Percentiles rank a stretch among this genome's conserved stretches.
These are phyloP conservation scores for Amniculicola lignicola DNA, from an alignment of 495 filamentous ascomycete genomes.

Conservation along the genomic window DNA sequence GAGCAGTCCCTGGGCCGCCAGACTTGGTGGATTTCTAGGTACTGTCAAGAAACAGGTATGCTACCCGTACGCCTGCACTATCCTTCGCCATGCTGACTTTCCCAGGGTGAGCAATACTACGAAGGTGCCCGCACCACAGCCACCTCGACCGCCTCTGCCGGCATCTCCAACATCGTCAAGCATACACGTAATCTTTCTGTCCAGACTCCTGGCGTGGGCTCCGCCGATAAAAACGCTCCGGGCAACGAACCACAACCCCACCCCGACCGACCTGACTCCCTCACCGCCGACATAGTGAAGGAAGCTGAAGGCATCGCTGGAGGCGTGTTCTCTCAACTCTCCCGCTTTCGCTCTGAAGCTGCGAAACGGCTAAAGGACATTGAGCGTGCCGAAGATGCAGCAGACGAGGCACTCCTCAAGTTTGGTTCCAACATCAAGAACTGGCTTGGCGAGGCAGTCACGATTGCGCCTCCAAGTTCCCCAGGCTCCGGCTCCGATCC, in stretches of 20 bases:
- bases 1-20: conserved; percentile 82
- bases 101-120: conserved; percentile 78
- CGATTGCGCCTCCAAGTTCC: conserved; percentile 67
- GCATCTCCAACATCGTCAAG: conserved; percentile 49
- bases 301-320: conserved; percentile 73
- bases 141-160: conserved; percentile 76
- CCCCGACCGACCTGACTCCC: conserved; percentile 47
- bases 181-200: conserved; percentile 33
- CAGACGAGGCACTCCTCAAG: conserved; percentile 89
- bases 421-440: conserved; percentile 89
- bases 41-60: conserved; percentile 81
- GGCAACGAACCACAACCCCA: conserved; percentile 6
- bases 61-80: neutral
- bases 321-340: too few species aligned
- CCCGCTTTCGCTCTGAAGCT: conserved; percentile 79
- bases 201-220: conserved; percentile 38
- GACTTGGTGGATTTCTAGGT: conserved; percentile 82
- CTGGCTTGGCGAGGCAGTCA: conserved; percentile 88
- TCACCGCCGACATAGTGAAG: conserved; percentile 48
- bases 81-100: conserved; percentile 17
- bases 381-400: conserved; percentile 92
- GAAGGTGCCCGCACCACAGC: conserved; percentile 71
- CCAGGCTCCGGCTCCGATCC: conserved; percentile 35
- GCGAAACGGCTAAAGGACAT: conserved; percentile 84
- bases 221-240: conserved; percentile 34